Conservation (phyloP, 208 protist genomes). For the Sergeia podlipaevii region DNA sequence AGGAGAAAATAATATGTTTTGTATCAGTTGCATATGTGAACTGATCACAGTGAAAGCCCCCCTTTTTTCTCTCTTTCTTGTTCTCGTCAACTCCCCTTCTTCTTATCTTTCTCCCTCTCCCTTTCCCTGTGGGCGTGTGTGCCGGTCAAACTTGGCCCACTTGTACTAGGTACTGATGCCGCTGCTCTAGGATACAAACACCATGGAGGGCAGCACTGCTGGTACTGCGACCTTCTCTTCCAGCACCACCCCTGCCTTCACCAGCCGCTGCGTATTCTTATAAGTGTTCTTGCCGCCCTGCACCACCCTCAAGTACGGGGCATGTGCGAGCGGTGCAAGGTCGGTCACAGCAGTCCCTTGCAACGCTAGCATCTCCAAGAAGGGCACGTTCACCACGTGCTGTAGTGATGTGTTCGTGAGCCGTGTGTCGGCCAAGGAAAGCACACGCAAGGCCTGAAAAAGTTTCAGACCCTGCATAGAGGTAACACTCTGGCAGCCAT, state of each 20-base stretch:
- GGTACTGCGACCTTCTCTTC: not conserved
- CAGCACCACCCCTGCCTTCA: not conserved
- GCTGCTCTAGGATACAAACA: not conserved
- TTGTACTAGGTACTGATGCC: too few relatives aligned
- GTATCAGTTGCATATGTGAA: too few relatives aligned
- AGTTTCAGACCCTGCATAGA: not conserved
- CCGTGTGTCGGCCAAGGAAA: not conserved
- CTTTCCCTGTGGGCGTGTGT: too few relatives aligned
- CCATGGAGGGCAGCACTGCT: not conserved
- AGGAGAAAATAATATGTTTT: too few relatives aligned
- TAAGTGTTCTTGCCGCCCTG: not conserved
- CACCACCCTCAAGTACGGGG: not conserved
- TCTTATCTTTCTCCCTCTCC: too few relatives aligned
- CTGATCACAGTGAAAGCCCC: too few relatives aligned
- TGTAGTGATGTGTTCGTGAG: not conserved
- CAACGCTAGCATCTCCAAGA: not conserved
- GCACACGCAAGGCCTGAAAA: constrained; percentile 1
- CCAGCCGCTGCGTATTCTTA: not conserved
- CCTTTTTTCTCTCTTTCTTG: too few relatives aligned
- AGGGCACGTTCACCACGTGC: not conserved
- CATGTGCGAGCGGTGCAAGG: not conserved
- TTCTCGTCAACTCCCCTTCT: too few relatives aligned
- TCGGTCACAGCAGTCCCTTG: not conserved
- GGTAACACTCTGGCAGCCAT: not conserved
- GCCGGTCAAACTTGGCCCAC: too few relatives aligned